Evolutionary conservation across 768 basidiomycete species (phyloP).

Genomic region (Trametes cingulata): DNA sequence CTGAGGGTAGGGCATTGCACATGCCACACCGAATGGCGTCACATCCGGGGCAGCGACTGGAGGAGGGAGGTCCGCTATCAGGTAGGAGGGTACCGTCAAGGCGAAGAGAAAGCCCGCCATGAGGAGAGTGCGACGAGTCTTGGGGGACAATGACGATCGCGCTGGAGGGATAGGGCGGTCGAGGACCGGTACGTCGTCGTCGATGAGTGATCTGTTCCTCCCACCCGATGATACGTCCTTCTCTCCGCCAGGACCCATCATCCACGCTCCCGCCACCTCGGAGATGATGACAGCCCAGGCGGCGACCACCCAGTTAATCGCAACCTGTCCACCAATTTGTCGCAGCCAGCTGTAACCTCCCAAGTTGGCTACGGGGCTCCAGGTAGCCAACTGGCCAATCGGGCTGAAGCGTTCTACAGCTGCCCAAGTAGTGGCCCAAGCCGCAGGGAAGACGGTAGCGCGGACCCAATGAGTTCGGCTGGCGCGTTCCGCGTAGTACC

Average conservation of each 20-base stretch:
- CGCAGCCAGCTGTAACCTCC: slow-evolving; percentile 67
- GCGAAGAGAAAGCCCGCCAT: slow-evolving; percentile 43
- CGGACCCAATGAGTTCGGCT: slow-evolving; percentile 42
- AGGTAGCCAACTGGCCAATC: slow-evolving; percentile 69
- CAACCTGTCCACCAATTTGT: slow-evolving; percentile 55
- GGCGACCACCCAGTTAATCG: slow-evolving; percentile 73
- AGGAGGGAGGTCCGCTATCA: slow-evolving; percentile 43
- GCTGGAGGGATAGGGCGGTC: slow-evolving; percentile 18
- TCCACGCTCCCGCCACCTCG: slow-evolving; percentile 54
- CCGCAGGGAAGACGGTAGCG: slow-evolving; percentile 60
- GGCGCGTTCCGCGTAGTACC: slow-evolving; percentile 43
- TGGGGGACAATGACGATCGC: not conserved
- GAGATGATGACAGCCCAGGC: slow-evolving; percentile 72
- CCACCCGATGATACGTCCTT: not conserved
- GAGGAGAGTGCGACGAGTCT: slow-evolving; percentile 31
- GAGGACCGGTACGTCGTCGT: slow-evolving; percentile 11
- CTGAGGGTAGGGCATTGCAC: slow-evolving; percentile 57
- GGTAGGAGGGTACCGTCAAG: slow-evolving; percentile 59
- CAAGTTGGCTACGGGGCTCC: slow-evolving; percentile 60
- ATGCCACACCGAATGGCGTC: slow-evolving; percentile 67
- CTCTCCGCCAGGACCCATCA: slow-evolving; percentile 44
- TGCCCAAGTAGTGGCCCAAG: slow-evolving; percentile 70
- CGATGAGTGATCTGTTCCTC: slow-evolving; percentile 6
- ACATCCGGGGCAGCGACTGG: slow-evolving; percentile 37
- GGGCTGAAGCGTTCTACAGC: slow-evolving; percentile 56